Base-by-base conservation (phyloP, 768 basidiomycete species). In the Pulveroboletus sp. region DNA sequence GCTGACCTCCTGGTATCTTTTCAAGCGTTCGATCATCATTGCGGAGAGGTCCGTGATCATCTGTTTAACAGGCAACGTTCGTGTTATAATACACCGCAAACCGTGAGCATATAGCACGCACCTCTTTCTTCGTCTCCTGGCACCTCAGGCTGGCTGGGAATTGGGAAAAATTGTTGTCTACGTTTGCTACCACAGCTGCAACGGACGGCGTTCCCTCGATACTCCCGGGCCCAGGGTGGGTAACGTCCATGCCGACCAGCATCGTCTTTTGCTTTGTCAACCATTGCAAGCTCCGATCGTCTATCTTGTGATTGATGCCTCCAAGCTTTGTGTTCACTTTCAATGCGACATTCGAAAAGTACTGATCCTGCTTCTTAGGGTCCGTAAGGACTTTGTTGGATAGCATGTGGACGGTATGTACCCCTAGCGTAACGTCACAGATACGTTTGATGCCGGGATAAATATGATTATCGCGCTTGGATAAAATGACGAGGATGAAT, bases 251-350 rank as follows among this genome's bases (percentile, higher is more conserved):
- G 0, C 90, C 90, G 3, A 93, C 82, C 61, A 93, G 69, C 85
- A 93, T 92, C 9, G 89, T 91, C 46, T 76, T 76, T 56, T 75
- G 73, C 64, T 78, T 78, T 1, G 65, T 79, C 41, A 91, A 68
- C 88, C 88, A 91, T 33, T 52, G 57, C 76, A 84, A 79, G 1
- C 79, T 77, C 1, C 51, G 58, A 0, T 71, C 62, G 31, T 84
- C 83, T 9, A 90, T 69, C 78, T 79, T 78, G 65, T 93, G 90
- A 56, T 93, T 93, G 18, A 85, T 70, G 0, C 90, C 90, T 5
- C 88, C 87, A 1, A 91, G 79, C 66, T 93, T 93, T 31, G 82
- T 81, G 57, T 93, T 93, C 8, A 89, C 76, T 58, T 93, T 92
- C 48, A 92, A 68, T 0, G 86, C 85, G 32, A 90, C 80, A 54